Base-by-base conservation (phyloP, 306 rosid genomes). In the Hylodesmum podocarpum region DNA sequence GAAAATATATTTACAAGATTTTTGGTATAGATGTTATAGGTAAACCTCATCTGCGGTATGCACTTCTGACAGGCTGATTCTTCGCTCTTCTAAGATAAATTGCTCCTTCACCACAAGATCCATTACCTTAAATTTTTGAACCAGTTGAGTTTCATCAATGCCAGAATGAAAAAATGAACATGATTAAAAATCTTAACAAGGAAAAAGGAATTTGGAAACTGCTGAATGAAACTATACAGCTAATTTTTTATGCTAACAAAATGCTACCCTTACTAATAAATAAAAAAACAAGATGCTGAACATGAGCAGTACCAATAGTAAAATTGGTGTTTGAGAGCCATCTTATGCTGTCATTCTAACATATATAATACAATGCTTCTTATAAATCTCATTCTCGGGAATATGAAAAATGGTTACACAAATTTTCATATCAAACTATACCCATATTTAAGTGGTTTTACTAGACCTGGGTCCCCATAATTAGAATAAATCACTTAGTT, bases 11-110 rank as follows among this genome's bases (percentile, higher is more conserved):
- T 51, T 11, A 25, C 8, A 40, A 68, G 70, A 79, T 24, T 80
- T 49, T 66, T 21, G 24, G 73, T 44, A 22, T 41, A 22, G 16
- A 57, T 80, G 21, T 43, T 11, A n/a, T 15, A 61, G 37, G 61
- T 54, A 75, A 61, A 92, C 97, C 97, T 92, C 97, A 39, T 92
- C 97, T 29, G 97, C 96, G 11, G 92, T 88, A 77, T 88, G 97
- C 73, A 87, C 90, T 72, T 92, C 97, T 33, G 97, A 92, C 33
- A 92, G 84, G 80, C 97, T 90, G 70, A 92, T 88, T 69, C 87
- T 85, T 66, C 97, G 86, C 83, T 92, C 96, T 88, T 82, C 92
- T 72, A 92, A 83, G 68, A 78, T 61, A 9, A 92, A 75, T 41
- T 84, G 80, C 87, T 92, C 90, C 84, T 79, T 83, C 85, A 92